Evolutionary conservation across 2,329 filamentous ascomycete genomes (phyloP), one percentile per base, ranked within the genome.

Genomic region (Claviceps capensis): DNA sequence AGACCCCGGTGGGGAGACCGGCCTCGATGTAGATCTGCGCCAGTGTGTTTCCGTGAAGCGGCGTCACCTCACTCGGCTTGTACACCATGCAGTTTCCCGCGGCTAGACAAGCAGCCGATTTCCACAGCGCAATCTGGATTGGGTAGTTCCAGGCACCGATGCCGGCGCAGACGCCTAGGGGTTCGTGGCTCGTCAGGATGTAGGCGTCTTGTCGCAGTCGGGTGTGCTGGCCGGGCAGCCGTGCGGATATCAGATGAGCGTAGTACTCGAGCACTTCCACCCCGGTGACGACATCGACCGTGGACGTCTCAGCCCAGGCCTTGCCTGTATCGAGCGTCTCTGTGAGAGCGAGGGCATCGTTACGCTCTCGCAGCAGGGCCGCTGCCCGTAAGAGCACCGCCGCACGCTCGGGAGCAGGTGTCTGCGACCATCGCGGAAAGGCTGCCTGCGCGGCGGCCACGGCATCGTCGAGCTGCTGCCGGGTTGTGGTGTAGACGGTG

Each of bases 81-180:
- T 94, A 94, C 45, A 94, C 79, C 85, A 94, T 90, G 63, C 84
- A 87, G 69, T 94, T 94, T 19, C 88, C 88, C 1, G 88, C 88
- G 3, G 88, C 87, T 14, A 94, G 75, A 60, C 88, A 93, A 0
- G 88, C 86, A 0, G 85, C 87, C 1, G 86, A 89, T 68, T 94
- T 94, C 88, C 88, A 94, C 1, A 94, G 74, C 8, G 88, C 88
- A 58, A 94, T 94, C 66, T 94, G 88, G 57, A 94, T 86, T 13
- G 88, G 88, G 64, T 94, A 94, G 69, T 94, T 94, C 88, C 88
- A 94, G 14, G 88, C 88, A 52, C 88, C 88, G 58, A 94, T 94
- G 53, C 86, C 88, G 14, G 79, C 88, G 65, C 88, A 94, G 14
- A 93, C 87, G 26, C 88, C 88, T 17, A 94, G 72, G 5, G 88